phyloP scores from a whole-genome alignment of 495 filamentous ascomycete species.

The Bathelium albidoporum region DNA sequence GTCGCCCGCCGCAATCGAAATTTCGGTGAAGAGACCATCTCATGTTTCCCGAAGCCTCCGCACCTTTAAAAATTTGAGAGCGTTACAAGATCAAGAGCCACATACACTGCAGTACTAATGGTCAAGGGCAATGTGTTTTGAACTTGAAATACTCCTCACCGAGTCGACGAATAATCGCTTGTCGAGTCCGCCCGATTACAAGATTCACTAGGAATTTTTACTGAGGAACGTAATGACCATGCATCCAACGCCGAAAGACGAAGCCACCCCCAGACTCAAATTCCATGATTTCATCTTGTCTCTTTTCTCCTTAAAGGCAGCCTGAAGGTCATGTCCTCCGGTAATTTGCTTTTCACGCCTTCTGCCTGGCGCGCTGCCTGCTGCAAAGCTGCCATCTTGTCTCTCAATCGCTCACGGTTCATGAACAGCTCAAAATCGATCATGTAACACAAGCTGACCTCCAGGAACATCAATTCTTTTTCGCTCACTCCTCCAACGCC shows the following conservation, averaged over 20 bases:
- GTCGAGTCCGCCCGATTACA: too few species aligned
- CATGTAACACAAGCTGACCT: conserved; percentile 53
- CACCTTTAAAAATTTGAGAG: too few species aligned
- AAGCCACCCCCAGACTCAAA: too few species aligned
- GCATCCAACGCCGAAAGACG: too few species aligned
- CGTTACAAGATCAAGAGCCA: too few species aligned
- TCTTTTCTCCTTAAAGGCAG: conserved; percentile 16
- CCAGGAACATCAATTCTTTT: conserved; percentile 65
- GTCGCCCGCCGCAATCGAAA: background rate
- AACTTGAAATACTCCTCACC: too few species aligned
- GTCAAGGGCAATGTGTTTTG: too few species aligned
- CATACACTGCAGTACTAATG: too few species aligned
- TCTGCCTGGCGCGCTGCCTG: conserved; percentile 17
- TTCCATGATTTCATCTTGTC: background rate
- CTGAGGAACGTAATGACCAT: too few species aligned
- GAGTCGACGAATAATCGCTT: too few species aligned
- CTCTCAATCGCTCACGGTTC: conserved; percentile 5
- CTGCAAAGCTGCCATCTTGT: conserved; percentile 17
- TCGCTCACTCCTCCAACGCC: conserved; percentile 83
- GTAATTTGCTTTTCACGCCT: conserved; percentile 10
- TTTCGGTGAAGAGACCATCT: background rate
- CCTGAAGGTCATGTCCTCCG: conserved; percentile 15
- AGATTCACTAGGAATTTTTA: too few species aligned
- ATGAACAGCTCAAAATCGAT: conserved; percentile 29
- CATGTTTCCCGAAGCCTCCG: background rate